phyloP scores from a whole-genome alignment of 192 early-diverging fungal species.

The Dispira parvispora region DNA sequence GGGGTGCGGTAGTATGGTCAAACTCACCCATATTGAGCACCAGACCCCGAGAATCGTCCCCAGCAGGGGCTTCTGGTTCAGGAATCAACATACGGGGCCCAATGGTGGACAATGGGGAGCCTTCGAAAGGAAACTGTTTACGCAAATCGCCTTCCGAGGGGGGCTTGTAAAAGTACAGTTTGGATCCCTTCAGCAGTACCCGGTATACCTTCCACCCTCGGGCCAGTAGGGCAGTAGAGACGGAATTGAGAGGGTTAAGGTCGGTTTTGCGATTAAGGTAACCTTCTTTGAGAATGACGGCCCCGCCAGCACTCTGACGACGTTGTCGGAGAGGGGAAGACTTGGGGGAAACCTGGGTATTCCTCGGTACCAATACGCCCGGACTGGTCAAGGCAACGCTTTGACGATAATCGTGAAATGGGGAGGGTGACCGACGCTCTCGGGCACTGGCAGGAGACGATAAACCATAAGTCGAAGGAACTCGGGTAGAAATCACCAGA shows the following conservation, averaged over 20 bases:
- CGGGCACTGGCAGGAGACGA: no score
- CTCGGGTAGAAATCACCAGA: no score
- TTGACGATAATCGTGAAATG: no score
- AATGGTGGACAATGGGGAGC: slow-evolving; percentile 23
- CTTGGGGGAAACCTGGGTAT: no score
- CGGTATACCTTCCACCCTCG: slow-evolving; percentile 66
- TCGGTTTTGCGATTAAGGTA: slow-evolving; percentile 61
- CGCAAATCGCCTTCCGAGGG: slow-evolving; percentile 36
- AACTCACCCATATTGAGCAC: slow-evolving; percentile 37
- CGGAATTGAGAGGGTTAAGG: slow-evolving; percentile 37
- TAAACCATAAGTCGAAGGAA: no score
- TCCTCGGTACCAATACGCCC: no score
- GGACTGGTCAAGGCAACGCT: no score
- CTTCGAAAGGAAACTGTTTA: slow-evolving; percentile 29
- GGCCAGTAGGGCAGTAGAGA: slow-evolving; percentile 31
- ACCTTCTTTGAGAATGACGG: slow-evolving; percentile 33
- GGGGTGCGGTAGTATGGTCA: slow-evolving; percentile 30
- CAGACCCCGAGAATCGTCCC: slow-evolving; percentile 20
- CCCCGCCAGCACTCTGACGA: slow-evolving; percentile 1
- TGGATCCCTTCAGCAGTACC: slow-evolving; percentile 51
- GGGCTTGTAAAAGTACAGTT: slow-evolving; percentile 58
- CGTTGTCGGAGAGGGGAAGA: no score
- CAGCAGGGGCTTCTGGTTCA: slow-evolving; percentile 14
- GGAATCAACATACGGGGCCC: slow-evolving; percentile 15
- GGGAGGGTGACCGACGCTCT: no score